Evolutionary conservation across 1,139 yeast species (phyloP).

Genomic region (Blastobotrys persicus): DNA sequence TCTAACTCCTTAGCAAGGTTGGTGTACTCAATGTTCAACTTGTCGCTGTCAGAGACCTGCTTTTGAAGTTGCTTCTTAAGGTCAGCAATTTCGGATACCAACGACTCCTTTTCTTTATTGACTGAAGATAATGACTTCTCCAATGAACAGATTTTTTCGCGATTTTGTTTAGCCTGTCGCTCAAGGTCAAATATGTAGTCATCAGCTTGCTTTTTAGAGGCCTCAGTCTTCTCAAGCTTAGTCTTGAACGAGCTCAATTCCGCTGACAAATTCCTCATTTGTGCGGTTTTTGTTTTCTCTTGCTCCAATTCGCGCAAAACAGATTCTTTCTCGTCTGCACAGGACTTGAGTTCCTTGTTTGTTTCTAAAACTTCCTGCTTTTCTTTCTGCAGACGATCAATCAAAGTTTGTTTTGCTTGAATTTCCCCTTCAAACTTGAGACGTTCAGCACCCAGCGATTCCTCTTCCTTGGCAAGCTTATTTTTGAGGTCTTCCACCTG

Average conservation of each 20-base stretch:
- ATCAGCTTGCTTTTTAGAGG: conserved; percentile 26
- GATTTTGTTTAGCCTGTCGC: conserved; percentile 25
- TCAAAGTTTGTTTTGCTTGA: conserved; percentile 28
- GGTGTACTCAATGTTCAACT: conserved; percentile 30
- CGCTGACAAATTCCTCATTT: conserved; percentile 22
- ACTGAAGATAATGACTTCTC: conserved; percentile 33
- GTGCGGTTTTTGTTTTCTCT: conserved; percentile 25
- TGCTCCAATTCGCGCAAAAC: conserved; percentile 27
- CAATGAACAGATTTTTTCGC: conserved; percentile 22
- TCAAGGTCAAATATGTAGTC: conserved; percentile 23
- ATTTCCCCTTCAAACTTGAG: conserved; percentile 27
- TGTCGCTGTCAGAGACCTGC: conserved; percentile 24
- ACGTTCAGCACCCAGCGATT: conserved; percentile 25
- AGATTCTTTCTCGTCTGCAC: conserved; percentile 24
- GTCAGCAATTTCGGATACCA: conserved; percentile 29
- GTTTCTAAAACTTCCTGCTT: conserved; percentile 23
- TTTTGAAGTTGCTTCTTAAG: conserved; percentile 27
- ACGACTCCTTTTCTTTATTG: conserved; percentile 43
- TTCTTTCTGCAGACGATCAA: conserved; percentile 26
- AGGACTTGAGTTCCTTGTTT: conserved; percentile 18
- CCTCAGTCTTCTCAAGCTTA: conserved; percentile 39
- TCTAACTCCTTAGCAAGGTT: conserved; percentile 28
- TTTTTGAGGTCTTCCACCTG: conserved; percentile 27
- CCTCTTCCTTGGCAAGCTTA: conserved; percentile 32
- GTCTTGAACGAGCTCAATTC: conserved; percentile 40